These are phyloP conservation scores for Yamadazyma epiphylla DNA, from an alignment of 1,139 yeast genomes.

Conservation along the genomic window DNA sequence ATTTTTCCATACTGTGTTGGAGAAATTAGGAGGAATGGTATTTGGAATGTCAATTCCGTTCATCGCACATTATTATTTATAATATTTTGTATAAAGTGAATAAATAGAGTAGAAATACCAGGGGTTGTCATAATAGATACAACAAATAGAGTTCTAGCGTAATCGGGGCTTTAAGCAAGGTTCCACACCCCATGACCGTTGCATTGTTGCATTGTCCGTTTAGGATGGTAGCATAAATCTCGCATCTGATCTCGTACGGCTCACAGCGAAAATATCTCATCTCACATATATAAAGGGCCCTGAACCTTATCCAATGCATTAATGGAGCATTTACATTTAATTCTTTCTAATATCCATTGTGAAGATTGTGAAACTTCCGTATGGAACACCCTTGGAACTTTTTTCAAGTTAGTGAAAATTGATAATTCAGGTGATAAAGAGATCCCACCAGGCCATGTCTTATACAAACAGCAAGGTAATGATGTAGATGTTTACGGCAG, in stretches of 20 bases:
- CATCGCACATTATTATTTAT: conserved; percentile 3
- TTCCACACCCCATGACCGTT: neutral
- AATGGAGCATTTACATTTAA: conserved; percentile 27
- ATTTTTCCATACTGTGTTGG: conserved; percentile 59
- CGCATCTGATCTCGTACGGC: conserved; percentile 1
- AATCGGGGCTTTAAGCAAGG: too few relatives aligned
- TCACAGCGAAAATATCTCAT: conserved; percentile 5
- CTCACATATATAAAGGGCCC: neutral
- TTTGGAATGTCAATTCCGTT: conserved; percentile 44
- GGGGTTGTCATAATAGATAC: too few relatives aligned
- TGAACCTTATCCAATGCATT: neutral
- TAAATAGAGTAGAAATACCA: too few relatives aligned
- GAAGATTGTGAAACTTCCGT: conserved; percentile 43
- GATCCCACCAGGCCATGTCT: conserved; percentile 12
- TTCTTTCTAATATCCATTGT: conserved; percentile 49
- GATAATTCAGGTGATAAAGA: conserved; percentile 1
- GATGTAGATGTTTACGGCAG: conserved; percentile 20
- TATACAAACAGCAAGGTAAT: conserved; percentile 15
- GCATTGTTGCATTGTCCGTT: neutral
- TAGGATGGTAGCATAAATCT: conserved; percentile 1
- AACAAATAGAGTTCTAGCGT: too few relatives aligned
- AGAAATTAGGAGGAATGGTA: conserved; percentile 49
- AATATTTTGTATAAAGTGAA: too few relatives aligned
- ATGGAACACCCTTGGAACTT: conserved; percentile 8
- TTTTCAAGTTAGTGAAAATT: conserved; percentile 14